Evolutionary conservation across 352 stramenopile genomes (phyloP), one percentile per base, ranked within the genome.

Genomic region (Plasmopara viticola): DNA sequence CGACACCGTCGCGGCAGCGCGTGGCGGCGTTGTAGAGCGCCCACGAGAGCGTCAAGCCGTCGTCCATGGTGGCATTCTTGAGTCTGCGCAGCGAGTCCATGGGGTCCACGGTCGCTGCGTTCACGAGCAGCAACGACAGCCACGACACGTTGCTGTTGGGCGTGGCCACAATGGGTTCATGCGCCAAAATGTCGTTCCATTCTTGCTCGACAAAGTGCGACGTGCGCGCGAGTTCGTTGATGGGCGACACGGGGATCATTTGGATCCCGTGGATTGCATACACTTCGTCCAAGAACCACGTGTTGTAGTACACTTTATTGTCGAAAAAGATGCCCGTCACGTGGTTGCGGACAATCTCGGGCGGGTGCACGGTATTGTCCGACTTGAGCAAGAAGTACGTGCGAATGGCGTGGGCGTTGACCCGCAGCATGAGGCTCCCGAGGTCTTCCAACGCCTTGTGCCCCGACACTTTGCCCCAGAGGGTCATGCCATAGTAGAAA

Each of bases 181-280:
- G 87, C 0, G 76, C 73, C 2, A 91, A 42, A 13, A 91, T 68
- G 40, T 87, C 65, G 43, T 80, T 72, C 81, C 81, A 91, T n/a
- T 91, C 81, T 53, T 89, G 53, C 44, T 68, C 60, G 6, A 88
- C 64, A 37, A 91, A 91, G 30, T 40, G 67, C 9, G 66, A 47
- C 7, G 78, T 85, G 28, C 81, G 81, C 37, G 80, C 70, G 30
- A 86, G 59, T 50, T 84, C 72, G 40, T 78, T 87, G 56, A 88
- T 77, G 0, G 78, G 78, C 15, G 74, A 86, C 42, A 88, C 69
- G 0, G 73, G 78, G 13, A 90, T 76, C 79, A 90, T 90, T 53
- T 90, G 79, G 30, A 90, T 87, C 29, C 79, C 79, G 47, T 90
- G 79, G 57, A 90, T 90, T 14, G 66, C 77, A 35, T 87, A 78